Evolutionary conservation across 192 early-diverging fungal species (phyloP).

Genomic region (Coemansia sp.): DNA sequence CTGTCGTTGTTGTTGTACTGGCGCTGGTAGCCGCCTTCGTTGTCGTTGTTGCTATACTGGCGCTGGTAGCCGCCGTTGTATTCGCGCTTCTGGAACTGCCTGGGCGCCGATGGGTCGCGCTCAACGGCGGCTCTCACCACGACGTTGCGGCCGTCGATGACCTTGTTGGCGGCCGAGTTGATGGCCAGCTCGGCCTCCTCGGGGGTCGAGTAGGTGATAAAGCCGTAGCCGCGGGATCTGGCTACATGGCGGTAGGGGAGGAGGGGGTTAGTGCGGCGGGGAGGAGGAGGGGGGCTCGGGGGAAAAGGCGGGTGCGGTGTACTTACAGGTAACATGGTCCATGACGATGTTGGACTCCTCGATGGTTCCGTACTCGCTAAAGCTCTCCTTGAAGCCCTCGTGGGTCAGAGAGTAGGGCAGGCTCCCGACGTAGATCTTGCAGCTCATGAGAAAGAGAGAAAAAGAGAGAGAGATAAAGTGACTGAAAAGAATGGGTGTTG

Average conservation of each 20-base stretch:
- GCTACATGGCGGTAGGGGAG: slow-evolving; percentile 18
- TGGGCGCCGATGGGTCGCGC: slow-evolving; percentile 26
- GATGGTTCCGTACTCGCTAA: slow-evolving; percentile 62
- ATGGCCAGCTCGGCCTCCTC: slow-evolving; percentile 72
- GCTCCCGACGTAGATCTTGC: slow-evolving; percentile 63
- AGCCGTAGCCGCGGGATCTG: slow-evolving; percentile 85
- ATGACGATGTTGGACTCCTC: slow-evolving; percentile 62
- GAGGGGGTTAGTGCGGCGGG: not conserved
- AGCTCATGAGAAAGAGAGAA: slow-evolving; percentile 3
- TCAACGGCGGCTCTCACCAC: slow-evolving; percentile 72
- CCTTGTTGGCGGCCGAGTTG: slow-evolving; percentile 59
- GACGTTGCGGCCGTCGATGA: slow-evolving; percentile 79
- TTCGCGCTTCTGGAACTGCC: slow-evolving; percentile 12
- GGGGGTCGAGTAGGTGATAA: slow-evolving; percentile 65
- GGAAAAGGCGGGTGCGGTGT: not conserved
- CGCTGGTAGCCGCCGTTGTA: slow-evolving; percentile 34
- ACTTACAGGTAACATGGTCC: slow-evolving; percentile 73
- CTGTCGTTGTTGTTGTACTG: slow-evolving; percentile 3
- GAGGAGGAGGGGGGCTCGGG: too few relatives aligned
- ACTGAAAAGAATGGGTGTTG: slow-evolving; percentile 1
- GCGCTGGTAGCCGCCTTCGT: slow-evolving; percentile 8
- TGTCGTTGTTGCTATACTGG: slow-evolving; percentile 4
- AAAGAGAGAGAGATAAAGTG: not conserved
- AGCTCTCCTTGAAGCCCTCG: slow-evolving; percentile 57
- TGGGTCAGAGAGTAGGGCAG: slow-evolving; percentile 66